Percentiles rank a stretch among this genome's conserved stretches.
phyloP scores from a whole-genome alignment of 164 flowering plant species.

The Stephania cephalantha region DNA sequence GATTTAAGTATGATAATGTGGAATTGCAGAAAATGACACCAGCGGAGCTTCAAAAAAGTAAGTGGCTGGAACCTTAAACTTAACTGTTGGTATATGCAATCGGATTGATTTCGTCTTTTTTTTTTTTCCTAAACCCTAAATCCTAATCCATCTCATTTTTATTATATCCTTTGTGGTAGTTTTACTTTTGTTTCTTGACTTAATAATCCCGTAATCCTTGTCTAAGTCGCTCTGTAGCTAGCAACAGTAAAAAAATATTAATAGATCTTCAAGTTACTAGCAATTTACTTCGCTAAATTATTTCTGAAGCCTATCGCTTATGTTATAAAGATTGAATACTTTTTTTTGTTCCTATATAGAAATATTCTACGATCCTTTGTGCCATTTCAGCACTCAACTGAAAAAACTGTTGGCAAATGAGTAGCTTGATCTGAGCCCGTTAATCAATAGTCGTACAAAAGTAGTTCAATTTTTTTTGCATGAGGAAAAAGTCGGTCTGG shows the following conservation, averaged over 20 bases:
- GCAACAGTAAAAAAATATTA: too few relatives aligned
- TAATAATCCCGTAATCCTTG: too few relatives aligned
- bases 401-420: background rate
- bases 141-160: too few relatives aligned
- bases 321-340: background rate
- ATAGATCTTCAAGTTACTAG: background rate
- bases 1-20: constrained; percentile 11
- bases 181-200: background rate
- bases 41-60: constrained; percentile 73
- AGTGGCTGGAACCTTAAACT: constrained; percentile 16
- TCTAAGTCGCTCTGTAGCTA: too few relatives aligned
- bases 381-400: background rate
- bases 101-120: background rate
- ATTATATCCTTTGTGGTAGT: background rate
- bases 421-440: background rate
- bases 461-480: background rate
- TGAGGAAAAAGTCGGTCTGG: background rate
- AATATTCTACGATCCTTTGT: background rate
- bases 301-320: background rate
- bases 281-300: too few relatives aligned
- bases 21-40: constrained; percentile 71
- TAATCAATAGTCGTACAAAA: background rate
- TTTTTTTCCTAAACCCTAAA: background rate
- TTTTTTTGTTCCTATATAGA: background rate
- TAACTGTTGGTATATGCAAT: background rate